phyloP scores from a whole-genome alignment of 2,329 filamentous ascomycete genomes.

The Colletotrichum brevisporum region DNA sequence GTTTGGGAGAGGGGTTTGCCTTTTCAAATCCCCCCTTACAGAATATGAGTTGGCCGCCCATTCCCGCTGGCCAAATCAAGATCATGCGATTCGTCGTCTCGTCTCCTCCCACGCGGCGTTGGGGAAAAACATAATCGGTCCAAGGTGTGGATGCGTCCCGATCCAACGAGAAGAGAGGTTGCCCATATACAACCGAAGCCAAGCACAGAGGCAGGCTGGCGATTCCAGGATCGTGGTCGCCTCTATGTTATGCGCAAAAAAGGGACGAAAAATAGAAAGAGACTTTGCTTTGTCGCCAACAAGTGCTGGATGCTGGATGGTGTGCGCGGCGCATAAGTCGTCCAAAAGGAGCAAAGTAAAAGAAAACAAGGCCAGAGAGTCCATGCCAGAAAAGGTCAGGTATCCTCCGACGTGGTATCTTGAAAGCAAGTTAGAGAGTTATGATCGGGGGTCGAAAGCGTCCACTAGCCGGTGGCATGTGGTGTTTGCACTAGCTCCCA shows the following conservation, averaged over 20 bases:
- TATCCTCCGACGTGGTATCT: conserved; percentile 37
- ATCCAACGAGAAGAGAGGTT: conserved; percentile 32
- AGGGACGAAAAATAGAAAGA: conserved; percentile 16
- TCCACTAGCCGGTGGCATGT: conserved; percentile 11
- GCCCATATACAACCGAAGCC: conserved; percentile 31
- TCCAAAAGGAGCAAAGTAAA: conserved; percentile 15
- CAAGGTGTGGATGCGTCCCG: conserved; percentile 15
- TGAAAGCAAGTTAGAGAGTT: conserved; percentile 39
- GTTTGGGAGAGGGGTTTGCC: conserved; percentile 34
- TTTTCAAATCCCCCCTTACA: conserved; percentile 31
- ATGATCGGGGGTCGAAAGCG: conserved; percentile 31
- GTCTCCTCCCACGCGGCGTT: conserved; percentile 19
- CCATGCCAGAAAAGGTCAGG: conserved; percentile 28
- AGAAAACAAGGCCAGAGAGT: conserved; percentile 32
- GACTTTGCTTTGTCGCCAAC: conserved; percentile 33
- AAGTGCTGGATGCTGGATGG: conserved; percentile 34
- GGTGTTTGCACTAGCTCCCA: conserved; percentile 6
- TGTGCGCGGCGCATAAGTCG: conserved; percentile 22
- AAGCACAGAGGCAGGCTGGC: conserved; percentile 17
- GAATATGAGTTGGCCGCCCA: conserved; percentile 33
- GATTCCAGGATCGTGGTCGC: conserved; percentile 24
- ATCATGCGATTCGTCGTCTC: conserved; percentile 39
- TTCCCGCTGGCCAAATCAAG: conserved; percentile 35
- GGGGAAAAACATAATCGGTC: conserved; percentile 23
- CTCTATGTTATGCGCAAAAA: conserved; percentile 34